These are phyloP conservation scores for Lactifluus echinatus DNA, from an alignment of 768 basidiomycete genomes.

Conservation along the genomic window DNA sequence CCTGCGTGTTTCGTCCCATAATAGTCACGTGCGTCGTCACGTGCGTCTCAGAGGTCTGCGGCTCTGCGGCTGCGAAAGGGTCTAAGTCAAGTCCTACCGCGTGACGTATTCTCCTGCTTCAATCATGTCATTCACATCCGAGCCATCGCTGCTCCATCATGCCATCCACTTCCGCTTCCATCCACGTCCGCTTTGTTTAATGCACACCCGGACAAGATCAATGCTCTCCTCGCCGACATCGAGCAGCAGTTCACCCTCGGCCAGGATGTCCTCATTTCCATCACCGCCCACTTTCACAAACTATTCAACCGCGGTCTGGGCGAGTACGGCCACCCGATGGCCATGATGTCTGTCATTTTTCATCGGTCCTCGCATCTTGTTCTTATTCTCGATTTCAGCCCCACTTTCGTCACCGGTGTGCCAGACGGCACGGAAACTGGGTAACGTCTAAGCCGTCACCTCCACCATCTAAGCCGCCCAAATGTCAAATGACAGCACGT, in stretches of 20 bases:
- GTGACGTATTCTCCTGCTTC: no score
- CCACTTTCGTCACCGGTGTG: slow-evolving; percentile 91
- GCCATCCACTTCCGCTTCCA: slow-evolving; percentile 18
- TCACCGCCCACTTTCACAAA: slow-evolving; percentile 70
- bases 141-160: slow-evolving; percentile 6
- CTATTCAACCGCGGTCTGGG: slow-evolving; percentile 72
- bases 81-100: no score
- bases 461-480: no score
- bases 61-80: no score
- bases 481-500: slow-evolving; percentile 53
- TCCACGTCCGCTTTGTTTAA: slow-evolving; percentile 4
- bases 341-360: slow-evolving; percentile 72
- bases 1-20: no score
- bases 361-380: not conserved
- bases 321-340: slow-evolving; percentile 72
- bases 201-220: slow-evolving; percentile 14
- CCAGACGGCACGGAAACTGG: slow-evolving; percentile 93
- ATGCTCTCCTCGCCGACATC: slow-evolving; percentile 45
- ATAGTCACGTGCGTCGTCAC: no score
- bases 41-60: no score
- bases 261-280: slow-evolving; percentile 50
- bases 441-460: slow-evolving; percentile 34
- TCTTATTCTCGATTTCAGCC: slow-evolving; percentile 37
- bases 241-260: slow-evolving; percentile 65
- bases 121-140: no score